Evolutionary conservation across 2,329 filamentous ascomycete genomes (phyloP), one percentile per base, ranked within the genome.

Genomic region (Pyrenochaeta sp.): DNA sequence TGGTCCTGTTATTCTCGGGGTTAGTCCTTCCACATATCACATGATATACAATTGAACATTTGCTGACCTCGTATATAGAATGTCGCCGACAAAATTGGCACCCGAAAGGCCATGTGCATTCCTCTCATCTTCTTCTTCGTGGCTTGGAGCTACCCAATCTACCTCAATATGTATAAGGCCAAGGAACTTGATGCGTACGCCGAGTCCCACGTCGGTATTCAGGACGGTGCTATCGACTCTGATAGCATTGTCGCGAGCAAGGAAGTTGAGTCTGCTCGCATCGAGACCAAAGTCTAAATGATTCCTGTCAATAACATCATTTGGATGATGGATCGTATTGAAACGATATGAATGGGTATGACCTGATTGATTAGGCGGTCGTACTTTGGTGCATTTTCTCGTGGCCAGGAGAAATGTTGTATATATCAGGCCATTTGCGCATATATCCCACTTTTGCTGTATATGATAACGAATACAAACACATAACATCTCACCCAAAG

Each of bases 91-190:
- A 54, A 49, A 39, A 73, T 68, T 17, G 71, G 69, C 12, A 73
- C 67, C 3, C 48, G 69, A 30, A 66, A 68, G 44, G 73, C 72
- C 14, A 74, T 75, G 72, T 71, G 71, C 35, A 69, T 75, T 11
- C 73, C 73, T 7, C 44, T 75, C 10, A 63, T 65, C 4, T 75
- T 75, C 65, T 76, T 73, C 58, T 31, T 60, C n/a, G 54, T 73
- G 14, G 69, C 73, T 1, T 76, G 72, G 71, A 62, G 58, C 14
- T 75, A 71, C 58, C 72, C 74, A 1, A 68, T 76, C 53, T 75
- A 75, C 56, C 58, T 75, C 27, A 76, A 76, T 49, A 2, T 73
- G 14, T 66, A 17, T 56, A 74, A 73, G 66, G 69, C 56, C 31
- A 64, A 58, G 55, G 69, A 75, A 61, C 58, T 76, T 32, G 73